Evolutionary conservation across 2,329 filamentous ascomycete species (phyloP).

Genomic region (Penicillium sp.): DNA sequence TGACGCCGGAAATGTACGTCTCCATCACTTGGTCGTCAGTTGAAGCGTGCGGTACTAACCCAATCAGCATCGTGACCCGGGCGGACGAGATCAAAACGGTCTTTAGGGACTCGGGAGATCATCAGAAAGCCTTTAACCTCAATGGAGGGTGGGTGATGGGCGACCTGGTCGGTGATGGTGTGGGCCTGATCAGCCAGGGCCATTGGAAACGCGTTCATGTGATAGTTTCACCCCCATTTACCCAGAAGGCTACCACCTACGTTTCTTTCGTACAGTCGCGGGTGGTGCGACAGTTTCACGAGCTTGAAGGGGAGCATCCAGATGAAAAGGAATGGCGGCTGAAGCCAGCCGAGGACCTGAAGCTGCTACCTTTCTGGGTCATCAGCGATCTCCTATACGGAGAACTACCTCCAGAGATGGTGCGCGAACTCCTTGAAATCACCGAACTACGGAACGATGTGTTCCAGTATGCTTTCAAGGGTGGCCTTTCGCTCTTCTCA

Average conservation of each 20-base stretch:
- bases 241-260: not conserved
- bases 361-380: slow-evolving; percentile 35
- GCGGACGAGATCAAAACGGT: slow-evolving; percentile 33
- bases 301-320: not conserved
- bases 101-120: slow-evolving; percentile 42
- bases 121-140: slow-evolving; percentile 40
- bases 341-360: slow-evolving; percentile 27
- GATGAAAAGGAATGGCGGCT: not conserved
- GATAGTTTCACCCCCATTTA: not conserved
- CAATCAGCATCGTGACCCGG: slow-evolving; percentile 31
- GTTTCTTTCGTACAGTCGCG: slow-evolving; percentile 5
- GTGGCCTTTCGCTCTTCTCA: slow-evolving; percentile 28
- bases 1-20: slow-evolving; percentile 36
- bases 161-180: slow-evolving; percentile 39
- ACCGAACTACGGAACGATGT: slow-evolving; percentile 27
- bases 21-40: not conserved
- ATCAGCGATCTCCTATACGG: slow-evolving; percentile 39
- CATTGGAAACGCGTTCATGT: slow-evolving; percentile 4
- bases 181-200: slow-evolving; percentile 37
- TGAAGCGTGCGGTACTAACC: not conserved
- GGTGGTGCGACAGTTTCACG: slow-evolving; percentile 1
- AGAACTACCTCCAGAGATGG: slow-evolving; percentile 17
- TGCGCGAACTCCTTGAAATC: slow-evolving; percentile 17
- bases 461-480: slow-evolving; percentile 30
- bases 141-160: slow-evolving; percentile 39